phyloP scores from a whole-genome alignment of 257 asterid genomes.

The Parsonsia alboflavescens region DNA sequence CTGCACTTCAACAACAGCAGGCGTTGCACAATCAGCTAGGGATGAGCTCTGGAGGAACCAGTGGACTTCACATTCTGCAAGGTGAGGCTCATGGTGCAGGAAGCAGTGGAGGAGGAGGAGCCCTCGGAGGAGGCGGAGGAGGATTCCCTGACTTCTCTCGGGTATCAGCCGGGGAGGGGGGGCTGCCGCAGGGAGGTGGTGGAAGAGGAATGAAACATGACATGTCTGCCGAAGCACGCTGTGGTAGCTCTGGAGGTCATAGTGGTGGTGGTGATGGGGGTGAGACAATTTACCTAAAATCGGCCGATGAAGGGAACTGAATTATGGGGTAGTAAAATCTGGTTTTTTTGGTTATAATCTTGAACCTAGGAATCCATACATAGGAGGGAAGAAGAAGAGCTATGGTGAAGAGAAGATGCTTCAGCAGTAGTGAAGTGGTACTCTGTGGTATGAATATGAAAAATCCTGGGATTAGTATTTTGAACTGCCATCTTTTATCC shows the following conservation, averaged over 20 bases:
- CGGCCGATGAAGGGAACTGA: conserved; percentile 52
- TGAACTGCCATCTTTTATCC: conserved; percentile 12
- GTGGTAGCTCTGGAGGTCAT: conserved; percentile 31
- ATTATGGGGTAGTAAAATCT: neutral
- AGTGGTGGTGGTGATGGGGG: conserved; percentile 43
- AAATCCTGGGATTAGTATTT: conserved; percentile 8
- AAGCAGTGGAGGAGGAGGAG: conserved; percentile 23
- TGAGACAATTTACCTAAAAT: conserved; percentile 59
- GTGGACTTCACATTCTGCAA: conserved; percentile 66
- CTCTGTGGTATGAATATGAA: conserved; percentile 21
- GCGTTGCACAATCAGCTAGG: conserved; percentile 61
- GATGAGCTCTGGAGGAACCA: conserved; percentile 56
- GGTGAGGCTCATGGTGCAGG: conserved; percentile 56
- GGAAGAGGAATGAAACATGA: conserved; percentile 62
- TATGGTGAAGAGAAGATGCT: conserved; percentile 12
- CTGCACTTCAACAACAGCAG: conserved; percentile 74
- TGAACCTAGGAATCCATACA: conserved; percentile 15
- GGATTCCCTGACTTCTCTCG: conserved; percentile 60
- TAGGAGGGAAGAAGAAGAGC: neutral
- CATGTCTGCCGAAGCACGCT: conserved; percentile 49
- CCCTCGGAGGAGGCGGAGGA: conserved; percentile 34
- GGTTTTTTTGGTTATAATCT: neutral
- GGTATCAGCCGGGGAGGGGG: conserved; percentile 18
- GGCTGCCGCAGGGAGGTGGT: conserved; percentile 27
- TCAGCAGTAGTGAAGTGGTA: conserved; percentile 21